phyloP scores from a whole-genome alignment of 202 grass and related monocot genomes.

The Panicum hallii region DNA sequence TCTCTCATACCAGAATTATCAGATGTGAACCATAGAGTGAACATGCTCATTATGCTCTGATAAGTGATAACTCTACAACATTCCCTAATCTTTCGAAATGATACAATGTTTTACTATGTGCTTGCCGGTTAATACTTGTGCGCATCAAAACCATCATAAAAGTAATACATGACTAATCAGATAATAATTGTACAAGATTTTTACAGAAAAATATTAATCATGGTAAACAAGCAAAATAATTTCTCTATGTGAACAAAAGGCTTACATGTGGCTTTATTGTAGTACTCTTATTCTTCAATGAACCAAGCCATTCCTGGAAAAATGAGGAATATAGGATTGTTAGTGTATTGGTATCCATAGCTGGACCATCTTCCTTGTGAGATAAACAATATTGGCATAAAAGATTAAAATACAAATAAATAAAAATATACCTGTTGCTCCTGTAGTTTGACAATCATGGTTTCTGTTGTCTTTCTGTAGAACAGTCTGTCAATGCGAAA shows the following conservation, averaged over 20 bases:
- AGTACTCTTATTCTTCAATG: constrained; percentile 43
- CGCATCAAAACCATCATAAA: background rate
- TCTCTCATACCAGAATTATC: background rate
- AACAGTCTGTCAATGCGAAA: constrained; percentile 56
- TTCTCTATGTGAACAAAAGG: constrained; percentile 29
- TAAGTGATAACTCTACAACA: background rate
- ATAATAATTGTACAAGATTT: constrained; percentile 3
- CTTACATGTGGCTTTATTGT: constrained; percentile 45
- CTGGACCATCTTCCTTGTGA: constrained; percentile 19
- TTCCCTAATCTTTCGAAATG: background rate
- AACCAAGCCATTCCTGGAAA: constrained; percentile 57
- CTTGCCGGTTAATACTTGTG: background rate
- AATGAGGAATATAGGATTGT: constrained; percentile 24
- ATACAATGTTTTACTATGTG: background rate
- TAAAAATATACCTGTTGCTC: constrained; percentile 59
- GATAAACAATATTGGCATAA: constrained; percentile 16
- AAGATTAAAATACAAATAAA: constrained; percentile 31
- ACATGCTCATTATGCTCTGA: background rate
- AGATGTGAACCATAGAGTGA: background rate
- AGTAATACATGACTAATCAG: background rate
- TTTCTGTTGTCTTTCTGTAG: constrained; percentile 61
- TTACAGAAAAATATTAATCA: too few species aligned
- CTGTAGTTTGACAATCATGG: constrained; percentile 57
- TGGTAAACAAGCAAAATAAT: too few species aligned
- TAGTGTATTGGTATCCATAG: background rate